Percentiles rank a stretch among this genome's conserved stretches.
Evolutionary conservation across 768 basidiomycete species (phyloP).

Genomic region (Boletus subparvulus): DNA sequence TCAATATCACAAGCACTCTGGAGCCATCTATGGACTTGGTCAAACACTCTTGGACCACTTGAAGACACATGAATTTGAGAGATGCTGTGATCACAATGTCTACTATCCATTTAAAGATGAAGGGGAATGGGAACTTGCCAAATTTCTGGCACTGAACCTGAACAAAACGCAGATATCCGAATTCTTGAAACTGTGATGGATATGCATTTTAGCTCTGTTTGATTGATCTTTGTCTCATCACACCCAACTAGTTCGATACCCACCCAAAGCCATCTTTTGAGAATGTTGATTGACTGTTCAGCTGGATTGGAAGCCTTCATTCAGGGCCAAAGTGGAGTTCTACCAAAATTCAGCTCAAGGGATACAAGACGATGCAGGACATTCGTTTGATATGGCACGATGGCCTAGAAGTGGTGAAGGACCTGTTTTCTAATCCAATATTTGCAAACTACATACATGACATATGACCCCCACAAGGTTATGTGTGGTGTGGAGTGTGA

Average conservation of each 20-base stretch:
- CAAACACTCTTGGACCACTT: too few relatives aligned
- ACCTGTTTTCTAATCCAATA: constrained; percentile 23
- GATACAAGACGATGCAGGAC: constrained; percentile 8
- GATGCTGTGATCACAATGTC: too few relatives aligned
- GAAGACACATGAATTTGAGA: too few relatives aligned
- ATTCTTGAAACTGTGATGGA: constrained; percentile 32
- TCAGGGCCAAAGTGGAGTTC: constrained; percentile 21
- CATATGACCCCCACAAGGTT: constrained; percentile 20
- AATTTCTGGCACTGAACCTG: constrained; percentile 26
- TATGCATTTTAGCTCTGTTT: not conserved
- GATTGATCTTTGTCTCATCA: too few relatives aligned
- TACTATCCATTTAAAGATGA: constrained; percentile 33
- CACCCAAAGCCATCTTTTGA: constrained; percentile 16
- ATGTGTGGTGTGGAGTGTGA: constrained; percentile 3
- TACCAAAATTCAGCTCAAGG: not conserved
- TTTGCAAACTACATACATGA: constrained; percentile 21
- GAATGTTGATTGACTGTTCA: constrained; percentile 18
- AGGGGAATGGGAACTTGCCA: constrained; percentile 35
- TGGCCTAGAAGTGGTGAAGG: constrained; percentile 21
- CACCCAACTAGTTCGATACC: not conserved
- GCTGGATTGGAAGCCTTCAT: constrained; percentile 18
- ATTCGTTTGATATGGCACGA: constrained; percentile 26
- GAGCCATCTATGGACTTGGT: too few relatives aligned
- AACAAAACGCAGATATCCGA: constrained; percentile 21
- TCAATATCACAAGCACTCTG: too few relatives aligned